phyloP scores from a whole-genome alignment of 805 yeast genomes.

The Starmerella apis region DNA sequence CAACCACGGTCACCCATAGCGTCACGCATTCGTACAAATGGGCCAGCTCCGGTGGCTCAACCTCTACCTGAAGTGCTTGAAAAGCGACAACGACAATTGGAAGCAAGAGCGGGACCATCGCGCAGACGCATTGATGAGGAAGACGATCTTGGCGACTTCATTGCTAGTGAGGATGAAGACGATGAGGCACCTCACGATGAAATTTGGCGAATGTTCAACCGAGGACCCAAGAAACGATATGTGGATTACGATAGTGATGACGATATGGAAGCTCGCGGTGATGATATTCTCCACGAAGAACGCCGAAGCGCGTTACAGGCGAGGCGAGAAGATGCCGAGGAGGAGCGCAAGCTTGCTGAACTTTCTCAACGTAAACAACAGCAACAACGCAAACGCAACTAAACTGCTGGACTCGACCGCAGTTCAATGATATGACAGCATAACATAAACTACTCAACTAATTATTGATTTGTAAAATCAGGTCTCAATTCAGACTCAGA shows the following conservation, averaged over 20 bases:
- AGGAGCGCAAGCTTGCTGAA: conserved; percentile 42
- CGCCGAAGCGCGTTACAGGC: conserved; percentile 57
- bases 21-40: not conserved
- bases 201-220: conserved; percentile 76
- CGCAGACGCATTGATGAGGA: conserved; percentile 33
- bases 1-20: too few relatives aligned
- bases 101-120: not conserved
- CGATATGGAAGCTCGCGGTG: conserved; percentile 93
- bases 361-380: conserved; percentile 28
- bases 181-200: conserved; percentile 40
- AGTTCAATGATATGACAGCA: too few relatives aligned
- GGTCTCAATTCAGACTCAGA: conserved; percentile 32
- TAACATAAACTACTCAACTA: not conserved
- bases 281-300: conserved; percentile 79
- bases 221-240: conserved; percentile 39
- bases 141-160: conserved; percentile 45
- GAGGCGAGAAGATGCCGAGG: conserved; percentile 62
- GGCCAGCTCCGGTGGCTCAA: conserved; percentile 24
- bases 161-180: conserved; percentile 48
- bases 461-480: not conserved
- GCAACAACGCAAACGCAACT: not conserved
- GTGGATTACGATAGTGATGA: conserved; percentile 38
- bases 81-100: not conserved
- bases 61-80: conserved; percentile 23
- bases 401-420: too few relatives aligned